Base-by-base conservation (phyloP, 257 asterid species). In the Solanum medicagineum region DNA sequence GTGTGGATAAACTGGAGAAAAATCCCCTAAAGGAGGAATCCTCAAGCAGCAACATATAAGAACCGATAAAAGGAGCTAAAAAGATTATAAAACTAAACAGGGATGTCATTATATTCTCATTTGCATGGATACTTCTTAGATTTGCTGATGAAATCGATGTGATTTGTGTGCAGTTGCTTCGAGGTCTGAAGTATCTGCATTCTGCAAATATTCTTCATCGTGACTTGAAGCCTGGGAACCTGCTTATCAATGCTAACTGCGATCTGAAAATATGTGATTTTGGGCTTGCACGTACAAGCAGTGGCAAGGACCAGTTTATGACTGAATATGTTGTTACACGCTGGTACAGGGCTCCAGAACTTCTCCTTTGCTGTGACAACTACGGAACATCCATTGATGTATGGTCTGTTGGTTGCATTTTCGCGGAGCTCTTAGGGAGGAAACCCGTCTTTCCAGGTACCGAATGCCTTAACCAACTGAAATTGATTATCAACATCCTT, bases 291-390 rank as follows among this genome's bases (percentile, higher is more conserved):
- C 94, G 95, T 15, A 90, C 94, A 12, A 91, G 86, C 86, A 88
- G 85, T 86, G 87, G 89, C 36, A 88, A 89, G 88, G 93, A 89
- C 13, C 93, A 92, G 86, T 92, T 91, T 89, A 91, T 92, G 95
- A 92, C 95, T 12, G 95, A 91, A 84, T 92, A 91, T 36, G 95
- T 92, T 8, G 95, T 90, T 66, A 91, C 95, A 16, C 93, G 95
- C 68, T 92, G 95, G 95, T 91, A 92, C 24, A 90, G 95, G 15
- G 94, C 95, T 10, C 95, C 95, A 0, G 95, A 92, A 88, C 94
- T 92, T 56, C 95, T 92, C 53, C 95, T 92, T 70, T 91, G 91
- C 89, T 91, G 94, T 56, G 95, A 92, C 87, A 89, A 91, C 84
- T 92, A 92, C 6, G 94, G 94, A 10, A 91, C 94, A 15, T 92